These are phyloP conservation scores for Salix suchowensis DNA, from an alignment of 345 rosid species.

Conservation along the genomic window DNA sequence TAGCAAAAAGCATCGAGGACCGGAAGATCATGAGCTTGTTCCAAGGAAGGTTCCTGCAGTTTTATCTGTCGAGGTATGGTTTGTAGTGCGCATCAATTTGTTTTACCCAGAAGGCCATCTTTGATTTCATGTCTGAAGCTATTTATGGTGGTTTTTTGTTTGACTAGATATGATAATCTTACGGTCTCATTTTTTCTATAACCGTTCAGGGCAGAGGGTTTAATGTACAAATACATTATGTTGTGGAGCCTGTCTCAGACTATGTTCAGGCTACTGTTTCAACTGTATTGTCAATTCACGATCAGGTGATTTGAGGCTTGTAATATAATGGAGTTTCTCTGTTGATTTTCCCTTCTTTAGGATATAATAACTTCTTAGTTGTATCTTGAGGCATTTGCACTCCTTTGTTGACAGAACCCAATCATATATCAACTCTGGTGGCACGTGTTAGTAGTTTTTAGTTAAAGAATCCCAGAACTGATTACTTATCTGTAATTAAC, in stretches of 20 bases:
- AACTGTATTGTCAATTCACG: conserved; percentile 68
- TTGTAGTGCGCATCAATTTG: neutral
- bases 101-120: neutral
- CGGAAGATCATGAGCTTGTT: conserved; percentile 41
- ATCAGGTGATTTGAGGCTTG: conserved; percentile 47
- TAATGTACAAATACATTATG: conserved; percentile 71
- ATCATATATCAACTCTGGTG: too few relatives aligned
- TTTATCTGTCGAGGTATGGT: conserved; percentile 81
- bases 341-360: neutral
- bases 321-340: neutral
- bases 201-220: conserved; percentile 85
- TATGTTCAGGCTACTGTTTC: conserved; percentile 74
- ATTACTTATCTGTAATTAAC: too few relatives aligned
- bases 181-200: conserved; percentile 1
- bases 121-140: neutral
- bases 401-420: too few relatives aligned
- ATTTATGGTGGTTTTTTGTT: neutral
- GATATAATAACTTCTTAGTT: neutral
- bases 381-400: neutral
- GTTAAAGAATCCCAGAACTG: too few relatives aligned
- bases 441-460: too few relatives aligned
- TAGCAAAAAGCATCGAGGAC: conserved; percentile 51
- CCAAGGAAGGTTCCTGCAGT: conserved; percentile 76
- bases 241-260: conserved; percentile 85
- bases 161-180: neutral